These are phyloP conservation scores for Suillus clintonianus DNA, from an alignment of 768 basidiomycete genomes.

Conservation along the genomic window DNA sequence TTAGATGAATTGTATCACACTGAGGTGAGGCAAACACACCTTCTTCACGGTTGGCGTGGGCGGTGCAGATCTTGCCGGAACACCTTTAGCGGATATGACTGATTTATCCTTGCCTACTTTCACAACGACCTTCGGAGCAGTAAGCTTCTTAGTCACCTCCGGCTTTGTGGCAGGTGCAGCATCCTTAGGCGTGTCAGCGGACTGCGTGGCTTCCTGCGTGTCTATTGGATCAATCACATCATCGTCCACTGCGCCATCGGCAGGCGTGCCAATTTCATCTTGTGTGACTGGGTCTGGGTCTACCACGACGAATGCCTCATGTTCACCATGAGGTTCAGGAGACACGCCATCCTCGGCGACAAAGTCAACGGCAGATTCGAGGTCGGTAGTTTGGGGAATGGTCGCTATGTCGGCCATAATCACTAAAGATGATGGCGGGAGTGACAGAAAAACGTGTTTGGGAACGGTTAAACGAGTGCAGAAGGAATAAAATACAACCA, in stretches of 20 bases:
- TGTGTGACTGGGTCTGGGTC: constrained; percentile 27
- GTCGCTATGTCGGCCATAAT: constrained; percentile 41
- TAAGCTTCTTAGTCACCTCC: constrained; percentile 28
- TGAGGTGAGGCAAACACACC: constrained; percentile 41
- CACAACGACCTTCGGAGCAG: constrained; percentile 27
- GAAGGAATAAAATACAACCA: constrained; percentile 11
- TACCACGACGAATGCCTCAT: constrained; percentile 40
- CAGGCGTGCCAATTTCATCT: constrained; percentile 13
- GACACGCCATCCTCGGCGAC: constrained; percentile 19
- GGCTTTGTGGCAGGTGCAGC: constrained; percentile 15
- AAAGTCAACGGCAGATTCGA: constrained; percentile 21
- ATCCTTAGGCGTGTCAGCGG: constrained; percentile 21
- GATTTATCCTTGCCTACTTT: constrained; percentile 32
- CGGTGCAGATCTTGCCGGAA: constrained; percentile 48
- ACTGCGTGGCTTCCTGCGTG: constrained; percentile 25
- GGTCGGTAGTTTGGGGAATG: constrained; percentile 21
- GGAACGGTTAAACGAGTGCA: constrained; percentile 10
- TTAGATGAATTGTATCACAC: constrained; percentile 23
- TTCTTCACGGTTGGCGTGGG: constrained; percentile 67
- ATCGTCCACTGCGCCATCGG: constrained; percentile 21
- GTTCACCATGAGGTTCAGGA: constrained; percentile 34
- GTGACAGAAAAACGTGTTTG: constrained; percentile 5
- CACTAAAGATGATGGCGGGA: constrained; percentile 21
- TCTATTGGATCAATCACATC: constrained; percentile 12
- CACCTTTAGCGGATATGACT: constrained; percentile 42